These are phyloP conservation scores for Austropuccinia psidii DNA, from an alignment of 1,284 basidiomycete species.

Conservation along the genomic window DNA sequence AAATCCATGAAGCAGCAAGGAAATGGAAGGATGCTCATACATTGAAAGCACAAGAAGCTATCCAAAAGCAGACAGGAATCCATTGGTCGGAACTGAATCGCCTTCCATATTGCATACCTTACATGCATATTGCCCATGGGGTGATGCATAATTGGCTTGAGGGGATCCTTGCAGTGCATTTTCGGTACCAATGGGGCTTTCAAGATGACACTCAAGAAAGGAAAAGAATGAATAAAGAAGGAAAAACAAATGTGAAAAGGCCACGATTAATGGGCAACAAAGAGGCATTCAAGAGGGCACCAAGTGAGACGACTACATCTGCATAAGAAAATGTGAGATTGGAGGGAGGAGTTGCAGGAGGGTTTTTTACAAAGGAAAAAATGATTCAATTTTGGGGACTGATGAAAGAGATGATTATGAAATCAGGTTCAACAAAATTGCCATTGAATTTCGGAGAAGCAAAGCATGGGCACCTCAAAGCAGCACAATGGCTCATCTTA, in stretches of 20 bases:
- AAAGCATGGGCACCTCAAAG: constrained; percentile 1
- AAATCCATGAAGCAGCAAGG: neutral
- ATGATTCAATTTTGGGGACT: neutral
- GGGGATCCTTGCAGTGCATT: neutral
- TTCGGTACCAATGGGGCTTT: neutral
- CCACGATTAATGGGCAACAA: neutral
- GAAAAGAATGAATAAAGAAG: neutral
- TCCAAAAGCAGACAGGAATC: neutral
- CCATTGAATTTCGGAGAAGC: constrained; percentile 4
- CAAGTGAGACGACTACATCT: too few species aligned
- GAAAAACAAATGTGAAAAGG: neutral
- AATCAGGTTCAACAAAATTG: neutral
- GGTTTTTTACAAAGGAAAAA: neutral
- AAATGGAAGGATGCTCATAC: neutral
- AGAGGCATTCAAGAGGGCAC: too few species aligned
- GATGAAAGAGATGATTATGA: neutral
- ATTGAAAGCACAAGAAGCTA: neutral
- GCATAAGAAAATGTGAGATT: too few species aligned
- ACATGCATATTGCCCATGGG: neutral
- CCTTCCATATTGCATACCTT: neutral
- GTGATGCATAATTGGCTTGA: constrained; percentile 17
- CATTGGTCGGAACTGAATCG: constrained; percentile 8
- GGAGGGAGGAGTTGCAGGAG: neutral
- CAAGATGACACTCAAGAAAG: neutral
- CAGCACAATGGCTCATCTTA: neutral